Conservation (phyloP, 73 alveolate genomes). For the Diophrys appendiculata region DNA sequence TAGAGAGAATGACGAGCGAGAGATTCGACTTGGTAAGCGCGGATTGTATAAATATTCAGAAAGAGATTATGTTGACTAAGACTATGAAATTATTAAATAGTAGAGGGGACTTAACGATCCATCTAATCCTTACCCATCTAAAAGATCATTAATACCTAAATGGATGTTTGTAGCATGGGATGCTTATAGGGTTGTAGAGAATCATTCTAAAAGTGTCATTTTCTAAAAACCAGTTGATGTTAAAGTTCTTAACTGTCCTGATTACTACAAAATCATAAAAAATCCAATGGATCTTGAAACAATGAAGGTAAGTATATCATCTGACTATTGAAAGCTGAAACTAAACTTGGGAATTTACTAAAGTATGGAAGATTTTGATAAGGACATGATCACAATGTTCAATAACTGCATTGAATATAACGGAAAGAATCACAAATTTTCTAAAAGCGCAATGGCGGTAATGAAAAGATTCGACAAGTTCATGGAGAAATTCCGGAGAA, state of each 20-base stretch:
- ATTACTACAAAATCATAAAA: constrained; percentile 19
- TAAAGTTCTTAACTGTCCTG: constrained; percentile 19
- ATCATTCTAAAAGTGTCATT: constrained; percentile 55
- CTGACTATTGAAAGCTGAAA: constrained; percentile 27
- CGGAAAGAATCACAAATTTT: constrained; percentile 31
- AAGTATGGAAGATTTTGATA: constrained; percentile 37
- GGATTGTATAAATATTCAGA: too few relatives aligned
- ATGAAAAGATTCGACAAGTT: not conserved
- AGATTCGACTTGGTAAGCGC: too few relatives aligned
- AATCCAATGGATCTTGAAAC: constrained; percentile 43
- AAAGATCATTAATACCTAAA: constrained; percentile 32
- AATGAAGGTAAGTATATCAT: constrained; percentile 30
- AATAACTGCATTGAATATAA: constrained; percentile 44
- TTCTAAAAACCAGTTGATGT: constrained; percentile 52
- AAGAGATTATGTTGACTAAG: too few relatives aligned
- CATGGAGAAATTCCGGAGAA: not conserved
- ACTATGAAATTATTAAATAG: too few relatives aligned
- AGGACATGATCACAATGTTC: constrained; percentile 44
- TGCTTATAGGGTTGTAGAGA: constrained; percentile 49
- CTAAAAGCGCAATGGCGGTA: not conserved
- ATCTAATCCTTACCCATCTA: too few relatives aligned
- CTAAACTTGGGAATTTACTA: constrained; percentile 14
- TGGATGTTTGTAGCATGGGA: constrained; percentile 62
- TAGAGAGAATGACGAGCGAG: too few relatives aligned
- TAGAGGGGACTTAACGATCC: too few relatives aligned